Conservation (phyloP, 805 yeast genomes). For the Ogataea allantospora region DNA sequence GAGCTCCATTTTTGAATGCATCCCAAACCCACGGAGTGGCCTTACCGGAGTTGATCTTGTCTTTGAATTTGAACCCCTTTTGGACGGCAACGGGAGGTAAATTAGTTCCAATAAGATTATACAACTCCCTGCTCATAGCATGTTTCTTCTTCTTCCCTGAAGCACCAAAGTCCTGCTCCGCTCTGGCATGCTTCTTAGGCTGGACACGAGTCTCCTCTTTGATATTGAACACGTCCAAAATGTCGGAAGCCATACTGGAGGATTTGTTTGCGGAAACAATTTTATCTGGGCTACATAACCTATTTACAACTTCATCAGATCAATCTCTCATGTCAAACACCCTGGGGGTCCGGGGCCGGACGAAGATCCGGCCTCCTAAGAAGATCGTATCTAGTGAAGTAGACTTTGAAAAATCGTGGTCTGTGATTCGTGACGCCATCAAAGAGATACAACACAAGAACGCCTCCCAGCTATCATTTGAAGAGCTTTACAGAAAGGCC, state of each 20-base stretch:
- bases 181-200: constrained; percentile 25
- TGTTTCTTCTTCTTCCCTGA: constrained; percentile 37
- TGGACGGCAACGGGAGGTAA: constrained; percentile 79
- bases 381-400: constrained; percentile 40
- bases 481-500: constrained; percentile 75
- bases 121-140: constrained; percentile 89
- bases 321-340: constrained; percentile 9
- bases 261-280: constrained; percentile 7
- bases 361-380: constrained; percentile 68
- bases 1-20: constrained; percentile 54
- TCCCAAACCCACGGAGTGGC: constrained; percentile 83
- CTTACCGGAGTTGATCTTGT: constrained; percentile 56
- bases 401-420: constrained; percentile 70
- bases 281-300: constrained; percentile 17
- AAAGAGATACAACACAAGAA: constrained; percentile 67
- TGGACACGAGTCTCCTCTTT: constrained; percentile 42
- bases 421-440: constrained; percentile 62
- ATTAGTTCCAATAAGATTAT: constrained; percentile 84
- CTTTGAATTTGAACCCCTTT: constrained; percentile 54
- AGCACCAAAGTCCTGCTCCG: constrained; percentile 20
- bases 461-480: constrained; percentile 75
- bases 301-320: constrained; percentile 2
- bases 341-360: constrained; percentile 28
- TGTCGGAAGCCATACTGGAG: constrained; percentile 48
- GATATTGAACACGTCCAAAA: constrained; percentile 74